Base-by-base conservation (phyloP, 306 rosid genomes). In the Prosopis cineraria region DNA sequence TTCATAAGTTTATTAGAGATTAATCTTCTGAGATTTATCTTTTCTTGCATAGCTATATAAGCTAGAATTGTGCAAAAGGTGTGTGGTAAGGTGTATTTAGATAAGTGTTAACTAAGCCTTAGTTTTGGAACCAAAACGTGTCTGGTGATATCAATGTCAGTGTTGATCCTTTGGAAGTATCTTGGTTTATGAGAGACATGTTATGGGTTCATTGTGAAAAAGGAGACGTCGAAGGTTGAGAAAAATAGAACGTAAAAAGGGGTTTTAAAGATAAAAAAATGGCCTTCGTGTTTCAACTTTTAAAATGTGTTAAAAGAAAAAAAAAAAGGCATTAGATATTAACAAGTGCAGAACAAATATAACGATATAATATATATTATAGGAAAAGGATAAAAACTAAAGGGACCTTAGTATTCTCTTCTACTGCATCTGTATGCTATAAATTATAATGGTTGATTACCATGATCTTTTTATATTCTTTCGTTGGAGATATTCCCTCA, bases 21-120 rank as follows among this genome's bases (percentile, higher is more conserved):
- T 47, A 47, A 47, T 47, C 55, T 19, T 47, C 22, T 47, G 55
- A 6, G 55, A 47, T 17, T 37, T 17, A 22, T 76, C 17, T 5
- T 76, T 75, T 78, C 44, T 45, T 78, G 39, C 34, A 11, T 70
- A 58, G 81, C 75, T 56, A 20, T 56, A 39, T 9, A 56, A 68
- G 34, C 56, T 12, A 39, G 29, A 78, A 53, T 10, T 11, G 47
- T 10, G 20, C 39, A 30, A 41, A 22, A 58, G 20, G 36, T 50
- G 12, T 37, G 31, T 50, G 58, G 39, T 36, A 36, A 11, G 12
- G 44, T 40, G 12, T 40, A 43, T 43, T 43, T 12, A 43, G 12
- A 43, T 11, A 43, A 43, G 47, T 43, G 47, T 43, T 11, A 11
- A 11, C 12, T 10, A 43, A 43, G 47, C 16, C 47, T 36, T 45